Conservation (phyloP, 495 filamentous ascomycete species). For the Xylaria telfairii region DNA sequence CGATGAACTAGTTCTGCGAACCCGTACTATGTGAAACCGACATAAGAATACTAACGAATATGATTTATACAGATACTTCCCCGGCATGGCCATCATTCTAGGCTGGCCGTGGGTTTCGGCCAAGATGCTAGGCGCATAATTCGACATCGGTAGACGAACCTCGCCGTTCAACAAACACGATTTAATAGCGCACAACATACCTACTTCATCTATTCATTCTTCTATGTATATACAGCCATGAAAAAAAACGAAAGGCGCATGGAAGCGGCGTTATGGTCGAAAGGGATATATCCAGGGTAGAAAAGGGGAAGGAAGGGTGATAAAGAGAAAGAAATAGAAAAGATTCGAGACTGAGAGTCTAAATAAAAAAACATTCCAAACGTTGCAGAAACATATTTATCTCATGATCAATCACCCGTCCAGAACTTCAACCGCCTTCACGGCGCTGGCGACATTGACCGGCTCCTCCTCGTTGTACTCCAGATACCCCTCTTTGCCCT, state of each 20-base stretch:
- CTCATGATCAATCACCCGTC: not conserved
- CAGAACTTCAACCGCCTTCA: not conserved
- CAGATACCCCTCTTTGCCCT: conserved; percentile 31
- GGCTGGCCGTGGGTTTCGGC: conserved; percentile 29
- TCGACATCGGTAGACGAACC: not conserved
- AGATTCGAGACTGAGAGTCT: not conserved
- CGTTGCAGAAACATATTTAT: not conserved
- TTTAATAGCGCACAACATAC: conserved; percentile 1
- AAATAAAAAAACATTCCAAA: conserved; percentile 3
- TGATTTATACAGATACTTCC: conserved; percentile 31
- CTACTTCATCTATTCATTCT: conserved; percentile 22
- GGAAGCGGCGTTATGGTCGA: not conserved
- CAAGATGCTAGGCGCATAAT: not conserved
- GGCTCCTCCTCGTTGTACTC: conserved; percentile 27
- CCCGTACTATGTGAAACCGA: not conserved
- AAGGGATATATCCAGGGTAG: conserved; percentile 10
- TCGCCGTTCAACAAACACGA: conserved; percentile 20
- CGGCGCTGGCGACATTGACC: not conserved
- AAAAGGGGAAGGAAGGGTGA: not conserved
- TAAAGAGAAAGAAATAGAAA: conserved; percentile 10
- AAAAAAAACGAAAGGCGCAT: conserved; percentile 3
- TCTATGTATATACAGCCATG: conserved; percentile 22
- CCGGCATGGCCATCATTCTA: conserved; percentile 29
- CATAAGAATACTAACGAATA: not conserved
- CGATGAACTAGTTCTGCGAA: not conserved